These are phyloP conservation scores for Podila epicladia DNA, from an alignment of 192 early-diverging fungal species.

Conservation along the genomic window DNA sequence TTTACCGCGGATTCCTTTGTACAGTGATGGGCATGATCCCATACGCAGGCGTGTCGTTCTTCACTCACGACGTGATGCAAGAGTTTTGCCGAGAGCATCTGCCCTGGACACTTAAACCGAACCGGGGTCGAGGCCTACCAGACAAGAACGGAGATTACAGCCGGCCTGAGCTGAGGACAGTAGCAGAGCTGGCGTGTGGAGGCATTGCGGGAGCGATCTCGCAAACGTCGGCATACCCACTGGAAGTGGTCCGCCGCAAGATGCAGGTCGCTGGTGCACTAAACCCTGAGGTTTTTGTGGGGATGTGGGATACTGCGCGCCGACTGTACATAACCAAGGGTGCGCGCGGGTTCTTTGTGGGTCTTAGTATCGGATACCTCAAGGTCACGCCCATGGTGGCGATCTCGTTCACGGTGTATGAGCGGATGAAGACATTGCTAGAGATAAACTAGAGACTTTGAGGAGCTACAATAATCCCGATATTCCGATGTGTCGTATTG, in stretches of 20 bases:
- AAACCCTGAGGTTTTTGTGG: conserved; percentile 59
- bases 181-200: conserved; percentile 84
- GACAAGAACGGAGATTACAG: conserved; percentile 54
- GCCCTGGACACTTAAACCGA: conserved; percentile 29
- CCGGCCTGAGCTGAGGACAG: conserved; percentile 68
- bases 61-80: conserved; percentile 83
- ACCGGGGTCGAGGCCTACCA: conserved; percentile 16
- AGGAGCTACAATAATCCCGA: no score
- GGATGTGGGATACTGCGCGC: conserved; percentile 66
- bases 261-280: conserved; percentile 84
- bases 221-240: conserved; percentile 90
- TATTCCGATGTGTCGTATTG: no score
- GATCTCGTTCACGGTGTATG: conserved; percentile 88
- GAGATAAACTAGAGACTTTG: conserved; percentile 54
- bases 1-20: conserved; percentile 94
- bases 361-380: conserved; percentile 96
- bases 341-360: conserved; percentile 92
- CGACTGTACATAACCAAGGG: conserved; percentile 76
- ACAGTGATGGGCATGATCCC: conserved; percentile 94
- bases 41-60: conserved; percentile 96
- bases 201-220: conserved; percentile 85
- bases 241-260: conserved; percentile 89
- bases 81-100: conserved; percentile 64
- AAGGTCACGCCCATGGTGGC: conserved; percentile 96
- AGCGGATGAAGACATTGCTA: conserved; percentile 74